Evolutionary conservation across 192 early-diverging fungal genomes (phyloP), one percentile per base, ranked within the genome.

Genomic region (Podila minutissima): DNA sequence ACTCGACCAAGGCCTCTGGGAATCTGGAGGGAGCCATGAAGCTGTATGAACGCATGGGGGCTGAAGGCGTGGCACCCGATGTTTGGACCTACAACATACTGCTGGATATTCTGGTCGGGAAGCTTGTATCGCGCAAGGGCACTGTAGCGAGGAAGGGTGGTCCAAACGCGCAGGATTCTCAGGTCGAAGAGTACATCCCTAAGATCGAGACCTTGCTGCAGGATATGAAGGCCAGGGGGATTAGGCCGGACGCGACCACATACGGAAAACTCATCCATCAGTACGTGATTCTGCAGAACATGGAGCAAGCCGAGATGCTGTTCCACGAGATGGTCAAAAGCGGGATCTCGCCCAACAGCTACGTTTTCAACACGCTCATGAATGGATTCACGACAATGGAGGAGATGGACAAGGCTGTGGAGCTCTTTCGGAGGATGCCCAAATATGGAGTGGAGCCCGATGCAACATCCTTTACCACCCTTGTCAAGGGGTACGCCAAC

Each of bases 341-440:
- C 29, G 77, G 77, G 12, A 73, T 81, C n/a, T 59, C 61, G 15
- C 77, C 77, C 22, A 69, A 81, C 28, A 57, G 57, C 6, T 50
- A 64, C 48, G 59, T 51, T 3, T 73, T 81, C 57, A 81, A 81
- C 58, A 73, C 62, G 4, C 67, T 81, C 33, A 81, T 81, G 77
- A 72, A 81, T 11, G 77, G 77, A 5, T 81, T 81, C 28, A 65
- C 77, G 24, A 12, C 69, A 15, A 66, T 73, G 29, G 71, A 65
- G 32, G 71, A 81, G n/a, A 81, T 81, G 77, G 77, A 81, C 49
- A 81, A 81, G 48, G 77, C 77, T 5, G 61, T 81, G 8, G 77
- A 81, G 58, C 57, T 81, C 28, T 81, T 69, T 59, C 77, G 77
- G 20, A 64, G 70, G 71, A 81, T 81, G 77, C 70, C 71, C 9